These are phyloP conservation scores for Penicillium palitans DNA, from an alignment of 2,329 filamentous ascomycete species.

Conservation along the genomic window DNA sequence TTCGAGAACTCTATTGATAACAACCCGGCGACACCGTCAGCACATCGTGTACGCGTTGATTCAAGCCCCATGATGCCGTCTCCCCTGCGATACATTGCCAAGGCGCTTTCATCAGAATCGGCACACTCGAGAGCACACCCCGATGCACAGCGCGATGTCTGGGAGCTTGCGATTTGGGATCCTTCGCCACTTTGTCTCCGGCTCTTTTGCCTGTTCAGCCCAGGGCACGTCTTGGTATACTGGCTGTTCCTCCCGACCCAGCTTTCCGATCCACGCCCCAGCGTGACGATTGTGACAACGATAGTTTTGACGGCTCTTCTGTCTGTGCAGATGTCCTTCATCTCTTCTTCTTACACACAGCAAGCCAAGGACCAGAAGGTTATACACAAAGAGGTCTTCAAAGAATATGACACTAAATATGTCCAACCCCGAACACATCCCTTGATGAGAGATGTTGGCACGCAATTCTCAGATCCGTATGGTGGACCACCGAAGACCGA, in stretches of 20 bases:
- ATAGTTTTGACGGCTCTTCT: conserved; percentile 74
- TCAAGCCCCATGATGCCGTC: conserved; percentile 76
- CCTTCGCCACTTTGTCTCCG: conserved; percentile 79
- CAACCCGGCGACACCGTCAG: conserved; percentile 76
- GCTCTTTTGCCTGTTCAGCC: conserved; percentile 88
- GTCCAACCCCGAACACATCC: conserved; percentile 88
- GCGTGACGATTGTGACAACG: conserved; percentile 80
- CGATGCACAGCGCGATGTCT: conserved; percentile 74
- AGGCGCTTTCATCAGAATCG: conserved; percentile 65
- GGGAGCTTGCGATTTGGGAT: conserved; percentile 94
- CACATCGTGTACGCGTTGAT: conserved; percentile 82
- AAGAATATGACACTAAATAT: conserved; percentile 95
- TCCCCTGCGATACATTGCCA: conserved; percentile 72
- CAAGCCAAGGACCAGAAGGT: conserved; percentile 81
- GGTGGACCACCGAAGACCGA: conserved; percentile 42
- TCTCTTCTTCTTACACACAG: conserved; percentile 74
- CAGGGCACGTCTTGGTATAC: conserved; percentile 88
- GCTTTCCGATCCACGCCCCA: conserved; percentile 74
- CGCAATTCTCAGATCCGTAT: conserved; percentile 63
- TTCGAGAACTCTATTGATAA: conserved; percentile 84
- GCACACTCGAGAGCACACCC: conserved; percentile 85
- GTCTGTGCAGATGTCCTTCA: conserved; percentile 71
- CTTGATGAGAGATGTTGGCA: conserved; percentile 73
- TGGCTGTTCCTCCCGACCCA: conserved; percentile 80
- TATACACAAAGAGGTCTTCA: conserved; percentile 87